Base-by-base conservation (phyloP, 2,329 filamentous ascomycete species). In the Magnaporthiopsis rhizophila region DNA sequence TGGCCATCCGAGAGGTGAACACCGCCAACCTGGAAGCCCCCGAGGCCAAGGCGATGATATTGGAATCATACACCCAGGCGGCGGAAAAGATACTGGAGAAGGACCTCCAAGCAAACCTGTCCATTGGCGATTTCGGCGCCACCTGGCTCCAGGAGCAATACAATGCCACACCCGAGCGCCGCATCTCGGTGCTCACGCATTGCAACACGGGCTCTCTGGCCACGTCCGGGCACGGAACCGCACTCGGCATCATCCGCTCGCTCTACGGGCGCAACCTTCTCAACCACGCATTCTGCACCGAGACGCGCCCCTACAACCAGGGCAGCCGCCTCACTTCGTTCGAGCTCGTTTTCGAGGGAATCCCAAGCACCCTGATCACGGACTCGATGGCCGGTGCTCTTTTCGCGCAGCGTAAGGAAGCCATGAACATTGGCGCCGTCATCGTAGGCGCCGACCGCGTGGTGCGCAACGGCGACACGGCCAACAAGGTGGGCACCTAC, bases 401-500 rank as follows among this genome's bases (percentile, higher is more conserved):
- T 13, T 89, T 98, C 72, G 77, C 79, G 36, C 84, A 83, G 30
- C 79, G 84, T 59, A 87, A 87, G 69, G 78, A 81, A 28, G 77
- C 82, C 53, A 83, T 87, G 72, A 87, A 88, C 71, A 90, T 99
- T 66, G 84, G 86, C 7, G 94, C 92, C 7, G 91, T 99, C 62
- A 89, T 99, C 36, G 95, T 99, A 0, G 95, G 95, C 34, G 95
- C 95, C 3, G 95, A 99, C 75, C 87, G 95, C 65, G 95, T 99
- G 18, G 95, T 94, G 38, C 90, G 92, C 62, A 99, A 99, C 71
- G 95, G 95, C 36, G 95, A 99, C 77, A 98, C 95, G 0, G 95
- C 95, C 64, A 99, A 99, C 80, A 99, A 99, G 80, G 96, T 99
- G 67, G 95, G 95, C 62, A 99, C 95, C 0, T 98, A 99, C 74